Base-by-base conservation (phyloP, 768 basidiomycete species). In the Guyanaporus albipodus region DNA sequence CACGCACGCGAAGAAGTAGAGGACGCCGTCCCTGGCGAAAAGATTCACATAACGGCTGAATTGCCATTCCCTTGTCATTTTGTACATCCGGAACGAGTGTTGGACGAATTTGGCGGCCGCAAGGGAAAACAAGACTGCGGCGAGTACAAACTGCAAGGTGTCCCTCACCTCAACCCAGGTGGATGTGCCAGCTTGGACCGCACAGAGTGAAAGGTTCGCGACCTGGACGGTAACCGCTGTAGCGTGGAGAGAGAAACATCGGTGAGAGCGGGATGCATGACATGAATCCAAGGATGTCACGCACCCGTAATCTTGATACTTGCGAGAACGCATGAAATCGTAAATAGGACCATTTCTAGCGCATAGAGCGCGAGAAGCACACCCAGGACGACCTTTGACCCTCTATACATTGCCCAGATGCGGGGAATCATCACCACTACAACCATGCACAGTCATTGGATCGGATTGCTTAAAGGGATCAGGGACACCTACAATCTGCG, bases 381-480 rank as follows among this genome's bases (percentile, higher is more conserved):
- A 2, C 40, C 28, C 18, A 56, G 46, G 4, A 56, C 23, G 11
- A 45, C 24, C 28, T 26, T 53, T 5, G 55, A 56, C 6, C 18
- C 34, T 10, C 9, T 4, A 22, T 56, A 53, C 27, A 56, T 18
- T 32, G 39, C 50, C 45, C 50, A 57, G 18, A 57, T 36, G 27
- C 50, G 55, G 9, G 58, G 43, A 21, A 57, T 45, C 55, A 56
- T 56, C 7, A 24, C 34, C 39, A 56, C 55, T 54, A 9, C 9
- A 38, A 15, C 41, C 21, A 24, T 6, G 15, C n/a, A 3, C 3
- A 2, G 14, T 42, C 21, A 23, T 31, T 12, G 8, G 24, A 18
- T 32, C 21, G 5, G 8, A 6, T 19, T 6, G 7, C 17, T 14
- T 14, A 14, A 29, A 21, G 17, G 19, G 12, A 18, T 15, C 19